Conservation (phyloP, 768 basidiomycete species). For the Lyophyllum shimeji region DNA sequence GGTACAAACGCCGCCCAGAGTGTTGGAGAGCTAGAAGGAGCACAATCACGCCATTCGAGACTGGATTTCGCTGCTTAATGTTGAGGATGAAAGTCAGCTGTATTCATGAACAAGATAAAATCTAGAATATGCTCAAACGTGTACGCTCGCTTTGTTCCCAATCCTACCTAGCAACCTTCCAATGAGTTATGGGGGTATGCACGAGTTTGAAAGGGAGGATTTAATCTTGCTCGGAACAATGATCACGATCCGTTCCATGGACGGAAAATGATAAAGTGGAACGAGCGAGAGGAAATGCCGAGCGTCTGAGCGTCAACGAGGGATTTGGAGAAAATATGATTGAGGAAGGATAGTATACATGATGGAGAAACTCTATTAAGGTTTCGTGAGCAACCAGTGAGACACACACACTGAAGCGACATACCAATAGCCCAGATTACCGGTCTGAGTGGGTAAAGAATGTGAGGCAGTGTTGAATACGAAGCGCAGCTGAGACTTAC, state of each 20-base stretch:
- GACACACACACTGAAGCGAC: background rate
- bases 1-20: conserved; percentile 82
- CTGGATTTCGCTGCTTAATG: background rate
- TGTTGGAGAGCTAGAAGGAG: conserved; percentile 76
- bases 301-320: background rate
- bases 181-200: conserved; percentile 27
- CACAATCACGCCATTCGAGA: conserved; percentile 19
- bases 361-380: conserved; percentile 9
- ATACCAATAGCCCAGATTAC: conserved; percentile 27
- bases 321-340: conserved; percentile 13
- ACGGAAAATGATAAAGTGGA: conserved; percentile 85
- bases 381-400: background rate
- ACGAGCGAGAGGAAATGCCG: conserved; percentile 42
- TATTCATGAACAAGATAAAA: background rate
- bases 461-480: conserved; percentile 13
- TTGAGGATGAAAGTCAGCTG: conserved; percentile 2
- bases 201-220: conserved; percentile 36
- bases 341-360: conserved; percentile 18
- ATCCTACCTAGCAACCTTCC: conserved; percentile 22
- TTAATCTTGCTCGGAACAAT: conserved; percentile 83
- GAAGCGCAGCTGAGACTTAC: conserved; percentile 42
- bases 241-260: conserved; percentile 66
- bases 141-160: conserved; percentile 15
- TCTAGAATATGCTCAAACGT: conserved; percentile 2
- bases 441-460: conserved; percentile 30